These are phyloP conservation scores for Lithohypha guttulata DNA, from an alignment of 2,329 filamentous ascomycete species.

Conservation along the genomic window DNA sequence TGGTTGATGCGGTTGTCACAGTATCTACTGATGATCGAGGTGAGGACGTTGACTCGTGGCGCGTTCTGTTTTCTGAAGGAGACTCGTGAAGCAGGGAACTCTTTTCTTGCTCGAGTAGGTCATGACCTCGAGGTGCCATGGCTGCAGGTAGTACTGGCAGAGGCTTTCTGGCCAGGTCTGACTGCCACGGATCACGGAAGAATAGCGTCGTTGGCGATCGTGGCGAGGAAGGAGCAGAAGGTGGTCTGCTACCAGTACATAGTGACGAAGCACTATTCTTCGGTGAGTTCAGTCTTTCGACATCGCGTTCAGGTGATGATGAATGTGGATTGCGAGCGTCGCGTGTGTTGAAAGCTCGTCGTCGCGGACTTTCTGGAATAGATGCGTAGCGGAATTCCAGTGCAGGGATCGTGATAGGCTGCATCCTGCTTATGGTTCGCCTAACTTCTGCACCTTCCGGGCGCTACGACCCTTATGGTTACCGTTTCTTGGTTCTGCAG, in stretches of 20 bases:
- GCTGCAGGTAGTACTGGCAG: too few species aligned
- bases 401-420: neutral
- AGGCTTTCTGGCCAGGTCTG: neutral
- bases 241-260: slow-evolving; percentile 3
- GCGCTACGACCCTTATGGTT: too few species aligned
- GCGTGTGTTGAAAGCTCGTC: slow-evolving; percentile 4
- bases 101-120: slow-evolving; percentile 2
- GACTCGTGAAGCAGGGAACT: slow-evolving; percentile 2
- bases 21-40: slow-evolving; percentile 15
- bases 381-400: neutral
- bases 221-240: neutral
- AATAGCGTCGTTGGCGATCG: slow-evolving; percentile 6
- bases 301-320: neutral
- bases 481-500: too few species aligned
- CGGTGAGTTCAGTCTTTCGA: neutral
- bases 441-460: too few species aligned
- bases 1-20: slow-evolving; percentile 21
- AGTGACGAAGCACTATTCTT: neutral
- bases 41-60: neutral
- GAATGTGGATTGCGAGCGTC: neutral
- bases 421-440: neutral
- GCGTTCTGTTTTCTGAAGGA: neutral
- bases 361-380: slow-evolving; percentile 1
- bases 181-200: slow-evolving; percentile 1
- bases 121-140: neutral